phyloP scores from a whole-genome alignment of 2,329 filamentous ascomycete species.

The Verticillium albo-atrum region DNA sequence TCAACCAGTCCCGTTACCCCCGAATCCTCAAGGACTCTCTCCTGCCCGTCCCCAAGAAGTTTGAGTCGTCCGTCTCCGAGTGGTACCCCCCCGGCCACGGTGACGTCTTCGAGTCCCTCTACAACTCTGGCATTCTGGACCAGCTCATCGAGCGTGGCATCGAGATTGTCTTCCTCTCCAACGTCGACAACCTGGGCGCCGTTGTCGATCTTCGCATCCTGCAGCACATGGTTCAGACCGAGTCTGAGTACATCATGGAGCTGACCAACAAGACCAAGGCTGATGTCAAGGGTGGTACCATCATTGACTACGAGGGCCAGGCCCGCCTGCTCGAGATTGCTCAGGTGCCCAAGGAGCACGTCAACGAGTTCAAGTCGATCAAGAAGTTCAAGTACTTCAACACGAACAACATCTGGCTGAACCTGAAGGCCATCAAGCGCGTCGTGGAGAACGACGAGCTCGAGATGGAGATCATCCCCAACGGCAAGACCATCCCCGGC shows the following conservation, averaged over 20 bases:
- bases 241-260: constrained; percentile 99
- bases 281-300: constrained; percentile 99
- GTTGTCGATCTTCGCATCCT: constrained; percentile 97
- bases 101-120: constrained; percentile 98
- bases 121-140: constrained; percentile 98
- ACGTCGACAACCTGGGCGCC: constrained; percentile 96
- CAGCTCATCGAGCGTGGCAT: constrained; percentile 93
- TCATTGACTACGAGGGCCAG: constrained; percentile 97
- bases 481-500: constrained; percentile 96
- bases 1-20: constrained; percentile 98
- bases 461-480: constrained; percentile 99
- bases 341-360: constrained; percentile 98
- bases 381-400: constrained; percentile 99
- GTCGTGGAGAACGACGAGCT: constrained; percentile 98
- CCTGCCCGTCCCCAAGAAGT: constrained; percentile 88
- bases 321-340: constrained; percentile 97
- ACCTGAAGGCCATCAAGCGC: constrained; percentile 94
- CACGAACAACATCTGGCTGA: constrained; percentile 99
- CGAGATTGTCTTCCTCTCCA: constrained; percentile 97
- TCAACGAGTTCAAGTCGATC: constrained; percentile 99
- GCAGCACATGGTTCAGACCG: constrained; percentile 98
- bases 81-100: constrained; percentile 99
- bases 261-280: constrained; percentile 99
- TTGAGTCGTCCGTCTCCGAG: constrained; percentile 82
- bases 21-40: constrained; percentile 98